Base-by-base conservation (phyloP, 192 early-diverging fungal genomes). In the Dispira simplex region DNA sequence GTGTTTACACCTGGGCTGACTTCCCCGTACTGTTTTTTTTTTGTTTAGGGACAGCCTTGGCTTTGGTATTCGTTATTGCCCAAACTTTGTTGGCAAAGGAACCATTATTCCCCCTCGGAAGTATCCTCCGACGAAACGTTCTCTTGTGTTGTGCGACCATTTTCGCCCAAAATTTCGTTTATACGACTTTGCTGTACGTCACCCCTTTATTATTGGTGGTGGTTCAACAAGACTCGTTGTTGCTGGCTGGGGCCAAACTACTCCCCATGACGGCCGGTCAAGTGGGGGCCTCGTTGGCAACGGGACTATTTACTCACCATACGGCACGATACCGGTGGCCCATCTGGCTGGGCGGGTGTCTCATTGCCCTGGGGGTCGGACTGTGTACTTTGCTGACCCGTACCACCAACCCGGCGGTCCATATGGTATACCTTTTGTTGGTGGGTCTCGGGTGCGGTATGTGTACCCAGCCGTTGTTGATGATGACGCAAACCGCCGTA, bases 121-220 rank as follows among this genome's bases (percentile, higher is more conserved):
- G 79, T 58, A 81, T 75, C 66, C 75, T 71, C 52, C 67, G 68
- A 46, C 82, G 79, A 66, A 85, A 83, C 51, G 69, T 89, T 43
- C 76, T 75, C 62, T 23, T 75, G 12, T 75, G 80, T 4, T 73
- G 74, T 14, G 23, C 75, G 32, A 71, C 71, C 0, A 69, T 75
- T 51, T 77, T 85, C 66, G 72, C 74, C 39, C 71, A 77, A 45
- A 85, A 83, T 20, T 66, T 82, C 18, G 73, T 70, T 13, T 83
- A 86, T 67, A 77, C 84, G 44, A 73, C 70, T 13, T 76, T 77
- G 11, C 66, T 85, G 23, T 86, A 79, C 64, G 85, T 79, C 60
- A 67, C 79, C 11, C 84, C 86, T 32, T 65, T 86, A 13, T 83
- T 76, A 55, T 88, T 80, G 72, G 80, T 80, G 46, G 72, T 81